These are phyloP conservation scores for Tylopilus orsonianus DNA, from an alignment of 1,284 basidiomycete genomes.

Conservation along the genomic window DNA sequence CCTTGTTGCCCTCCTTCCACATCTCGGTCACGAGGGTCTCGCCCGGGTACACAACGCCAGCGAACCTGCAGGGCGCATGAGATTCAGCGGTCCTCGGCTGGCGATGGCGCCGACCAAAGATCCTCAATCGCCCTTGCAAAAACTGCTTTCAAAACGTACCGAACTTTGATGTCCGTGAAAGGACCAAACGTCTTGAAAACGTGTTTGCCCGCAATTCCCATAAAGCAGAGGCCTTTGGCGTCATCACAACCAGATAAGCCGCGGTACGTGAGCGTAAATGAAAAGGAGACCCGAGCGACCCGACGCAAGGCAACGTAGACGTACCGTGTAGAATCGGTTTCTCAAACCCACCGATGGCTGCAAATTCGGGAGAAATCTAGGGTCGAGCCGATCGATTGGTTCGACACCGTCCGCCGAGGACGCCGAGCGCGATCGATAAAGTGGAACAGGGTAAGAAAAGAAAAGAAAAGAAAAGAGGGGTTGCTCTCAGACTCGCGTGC, in stretches of 20 bases:
- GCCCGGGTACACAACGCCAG: constrained; percentile 91
- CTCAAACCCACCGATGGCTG: constrained; percentile 92
- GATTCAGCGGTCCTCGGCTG: constrained; percentile 4
- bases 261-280: not conserved
- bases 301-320: not conserved
- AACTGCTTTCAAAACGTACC: constrained; percentile 48
- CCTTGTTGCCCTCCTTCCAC: constrained; percentile 95
- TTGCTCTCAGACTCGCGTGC: constrained; percentile 7
- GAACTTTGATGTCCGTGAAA: constrained; percentile 94
- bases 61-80: constrained; percentile 55
- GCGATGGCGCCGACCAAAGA: not conserved
- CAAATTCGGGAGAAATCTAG: constrained; percentile 93
- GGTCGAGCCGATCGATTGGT: constrained; percentile 13
- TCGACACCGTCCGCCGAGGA: not conserved
- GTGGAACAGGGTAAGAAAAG: not conserved
- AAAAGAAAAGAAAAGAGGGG: too few species aligned
- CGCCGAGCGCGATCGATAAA: not conserved
- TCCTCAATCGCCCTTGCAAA: too few species aligned
- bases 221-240: constrained; percentile 76
- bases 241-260: not conserved
- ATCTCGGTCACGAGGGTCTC: constrained; percentile 94
- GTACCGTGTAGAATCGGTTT: constrained; percentile 80
- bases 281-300: not conserved
- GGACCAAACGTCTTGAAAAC: constrained; percentile 84
- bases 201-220: constrained; percentile 96